Evolutionary conservation across 495 filamentous ascomycete genomes (phyloP).

Genomic region (Staphylotrichum tortipilum): DNA sequence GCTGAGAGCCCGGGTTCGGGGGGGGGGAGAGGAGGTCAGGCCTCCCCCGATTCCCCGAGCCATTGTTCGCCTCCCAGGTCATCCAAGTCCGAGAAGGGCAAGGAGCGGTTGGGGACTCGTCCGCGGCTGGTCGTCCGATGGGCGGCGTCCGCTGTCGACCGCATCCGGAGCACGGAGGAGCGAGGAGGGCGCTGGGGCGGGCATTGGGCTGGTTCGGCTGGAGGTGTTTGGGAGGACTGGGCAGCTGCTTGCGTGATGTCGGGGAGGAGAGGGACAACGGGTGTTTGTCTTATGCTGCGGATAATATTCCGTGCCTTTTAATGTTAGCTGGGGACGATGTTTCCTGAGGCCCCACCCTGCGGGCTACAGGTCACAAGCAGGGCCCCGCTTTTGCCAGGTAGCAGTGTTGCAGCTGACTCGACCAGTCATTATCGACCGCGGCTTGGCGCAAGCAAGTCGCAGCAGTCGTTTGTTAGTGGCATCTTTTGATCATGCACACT

Average conservation of each 20-base stretch:
- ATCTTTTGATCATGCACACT: too few relatives aligned
- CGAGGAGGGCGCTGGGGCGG: too few relatives aligned
- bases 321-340: too few relatives aligned
- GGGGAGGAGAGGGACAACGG: constrained; percentile 4
- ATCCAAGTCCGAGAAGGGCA: background rate
- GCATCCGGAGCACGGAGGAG: too few relatives aligned
- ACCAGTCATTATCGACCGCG: too few relatives aligned
- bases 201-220: background rate
- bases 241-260: background rate
- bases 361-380: too few relatives aligned
- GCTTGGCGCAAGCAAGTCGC: too few relatives aligned
- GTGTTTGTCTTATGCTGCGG: background rate
- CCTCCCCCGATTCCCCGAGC: background rate
- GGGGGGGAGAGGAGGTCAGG: too few relatives aligned
- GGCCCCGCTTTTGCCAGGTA: too few relatives aligned
- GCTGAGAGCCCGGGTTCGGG: too few relatives aligned
- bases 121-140: background rate
- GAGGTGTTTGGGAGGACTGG: background rate
- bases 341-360: constrained; percentile 4
- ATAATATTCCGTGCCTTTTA: background rate
- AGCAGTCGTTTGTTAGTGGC: too few relatives aligned
- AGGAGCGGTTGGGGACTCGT: background rate
- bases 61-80: background rate
- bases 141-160: background rate
- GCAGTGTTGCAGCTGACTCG: too few relatives aligned